phyloP scores from a whole-genome alignment of 345 rosid genomes.

The Atalantia buxifolia region DNA sequence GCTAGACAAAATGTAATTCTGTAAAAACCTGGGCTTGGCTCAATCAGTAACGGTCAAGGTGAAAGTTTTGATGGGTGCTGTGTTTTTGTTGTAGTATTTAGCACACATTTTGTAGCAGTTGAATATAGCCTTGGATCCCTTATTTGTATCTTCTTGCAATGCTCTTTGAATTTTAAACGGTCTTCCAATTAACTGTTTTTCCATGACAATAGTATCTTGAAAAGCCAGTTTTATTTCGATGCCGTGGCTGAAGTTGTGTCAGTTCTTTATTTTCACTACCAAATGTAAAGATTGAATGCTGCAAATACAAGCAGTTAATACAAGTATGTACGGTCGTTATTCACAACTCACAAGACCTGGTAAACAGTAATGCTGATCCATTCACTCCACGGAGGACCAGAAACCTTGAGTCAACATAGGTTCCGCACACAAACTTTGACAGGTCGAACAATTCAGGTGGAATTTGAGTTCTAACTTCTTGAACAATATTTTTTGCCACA shows the following conservation, averaged over 20 bases:
- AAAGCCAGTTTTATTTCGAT: neutral
- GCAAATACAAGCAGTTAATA: neutral
- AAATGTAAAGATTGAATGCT: too few relatives aligned
- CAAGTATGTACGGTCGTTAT: neutral
- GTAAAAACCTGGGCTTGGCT: neutral
- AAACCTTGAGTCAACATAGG: conserved; percentile 69
- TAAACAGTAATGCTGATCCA: conserved; percentile 80
- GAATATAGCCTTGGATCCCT: neutral
- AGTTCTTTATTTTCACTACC: neutral
- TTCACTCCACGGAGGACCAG: conserved; percentile 75
- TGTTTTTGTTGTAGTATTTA: neutral
- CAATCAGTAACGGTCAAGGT: neutral
- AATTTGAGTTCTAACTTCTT: conserved; percentile 64
- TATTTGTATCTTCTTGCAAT: neutral
- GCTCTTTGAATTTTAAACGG: neutral
- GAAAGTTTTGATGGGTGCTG: neutral
- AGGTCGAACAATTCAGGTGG: conserved; percentile 90
- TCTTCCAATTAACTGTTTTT: neutral
- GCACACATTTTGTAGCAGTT: neutral
- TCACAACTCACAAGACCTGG: conserved; percentile 40
- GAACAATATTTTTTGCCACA: conserved; percentile 45
- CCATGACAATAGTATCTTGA: neutral
- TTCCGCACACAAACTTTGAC: conserved; percentile 79
- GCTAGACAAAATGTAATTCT: neutral
- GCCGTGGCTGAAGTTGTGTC: neutral